These are phyloP conservation scores for Colletotrichum sp. DNA, from an alignment of 2,329 filamentous ascomycete genomes.

Conservation along the genomic window DNA sequence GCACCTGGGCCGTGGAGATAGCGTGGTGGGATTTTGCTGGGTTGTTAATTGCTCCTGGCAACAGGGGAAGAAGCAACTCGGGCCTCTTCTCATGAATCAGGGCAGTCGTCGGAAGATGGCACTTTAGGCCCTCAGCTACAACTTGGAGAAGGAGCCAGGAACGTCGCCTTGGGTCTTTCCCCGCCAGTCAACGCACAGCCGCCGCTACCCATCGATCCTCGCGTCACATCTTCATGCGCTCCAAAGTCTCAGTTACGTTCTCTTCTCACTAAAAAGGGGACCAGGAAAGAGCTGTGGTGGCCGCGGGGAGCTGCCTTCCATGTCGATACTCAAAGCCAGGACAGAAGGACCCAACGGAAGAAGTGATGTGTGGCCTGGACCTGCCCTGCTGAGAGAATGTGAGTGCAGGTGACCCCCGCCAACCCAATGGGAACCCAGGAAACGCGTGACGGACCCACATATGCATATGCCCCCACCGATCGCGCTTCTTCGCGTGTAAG, in stretches of 20 bases:
- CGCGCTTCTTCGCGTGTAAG: neutral
- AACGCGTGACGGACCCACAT: neutral
- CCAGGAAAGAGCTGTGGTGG: neutral
- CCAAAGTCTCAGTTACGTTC: neutral
- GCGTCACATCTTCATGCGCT: constrained; percentile 10
- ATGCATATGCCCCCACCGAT: neutral
- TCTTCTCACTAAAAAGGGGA: neutral
- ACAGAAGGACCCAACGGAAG: neutral
- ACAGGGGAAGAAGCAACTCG: neutral
- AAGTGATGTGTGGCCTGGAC: neutral
- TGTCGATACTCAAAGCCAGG: neutral
- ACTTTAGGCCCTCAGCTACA: neutral
- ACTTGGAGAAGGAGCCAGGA: neutral
- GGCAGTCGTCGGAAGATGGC: neutral
- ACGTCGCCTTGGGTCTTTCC: neutral
- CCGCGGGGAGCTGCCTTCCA: neutral
- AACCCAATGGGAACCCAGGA: neutral
- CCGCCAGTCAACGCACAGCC: neutral
- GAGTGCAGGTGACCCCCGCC: neutral
- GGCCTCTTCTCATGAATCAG: neutral
- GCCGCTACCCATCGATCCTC: neutral
- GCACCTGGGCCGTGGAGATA: neutral
- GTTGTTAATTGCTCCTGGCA: neutral
- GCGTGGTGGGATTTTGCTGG: neutral
- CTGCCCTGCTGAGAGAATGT: neutral